Percentiles rank a stretch among this genome's conserved stretches.
Conservation (phyloP, 2,329 filamentous ascomycete genomes). For the Lojkania enalia region DNA sequence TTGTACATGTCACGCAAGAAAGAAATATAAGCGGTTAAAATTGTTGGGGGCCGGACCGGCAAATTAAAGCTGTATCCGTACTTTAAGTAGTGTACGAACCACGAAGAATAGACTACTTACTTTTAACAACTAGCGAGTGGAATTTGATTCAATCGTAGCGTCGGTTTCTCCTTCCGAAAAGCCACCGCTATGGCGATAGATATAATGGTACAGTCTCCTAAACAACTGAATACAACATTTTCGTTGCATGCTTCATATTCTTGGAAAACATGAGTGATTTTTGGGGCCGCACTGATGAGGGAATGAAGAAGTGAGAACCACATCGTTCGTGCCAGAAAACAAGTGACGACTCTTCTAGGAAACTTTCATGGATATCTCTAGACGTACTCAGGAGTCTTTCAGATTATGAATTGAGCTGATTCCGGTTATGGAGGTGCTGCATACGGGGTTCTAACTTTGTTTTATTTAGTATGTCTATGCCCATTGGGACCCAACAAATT, state of each 20-base stretch:
- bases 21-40: too few relatives aligned
- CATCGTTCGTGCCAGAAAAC: too few relatives aligned
- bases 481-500: neutral
- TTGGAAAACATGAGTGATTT: neutral
- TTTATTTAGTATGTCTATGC: slow-evolving; percentile 8
- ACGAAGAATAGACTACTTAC: too few relatives aligned
- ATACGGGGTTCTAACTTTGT: slow-evolving; percentile 13
- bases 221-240: neutral
- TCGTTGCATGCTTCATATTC: neutral
- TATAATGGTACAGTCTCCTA: neutral
- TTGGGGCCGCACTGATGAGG: neutral
- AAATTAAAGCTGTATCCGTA: too few relatives aligned
- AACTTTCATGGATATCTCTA: slow-evolving; percentile 13
- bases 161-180: too few relatives aligned
- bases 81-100: too few relatives aligned
- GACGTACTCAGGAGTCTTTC: slow-evolving; percentile 12
- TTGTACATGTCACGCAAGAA: too few relatives aligned
- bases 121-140: too few relatives aligned
- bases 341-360: slow-evolving; percentile 8
- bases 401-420: slow-evolving; percentile 14
- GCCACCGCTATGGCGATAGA: too few relatives aligned
- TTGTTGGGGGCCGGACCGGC: too few relatives aligned
- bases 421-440: slow-evolving; percentile 11
- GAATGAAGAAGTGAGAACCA: neutral
- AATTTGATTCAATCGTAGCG: too few relatives aligned